Base-by-base conservation (phyloP, 1,284 basidiomycete species). In the Ustilago xerochloae region DNA sequence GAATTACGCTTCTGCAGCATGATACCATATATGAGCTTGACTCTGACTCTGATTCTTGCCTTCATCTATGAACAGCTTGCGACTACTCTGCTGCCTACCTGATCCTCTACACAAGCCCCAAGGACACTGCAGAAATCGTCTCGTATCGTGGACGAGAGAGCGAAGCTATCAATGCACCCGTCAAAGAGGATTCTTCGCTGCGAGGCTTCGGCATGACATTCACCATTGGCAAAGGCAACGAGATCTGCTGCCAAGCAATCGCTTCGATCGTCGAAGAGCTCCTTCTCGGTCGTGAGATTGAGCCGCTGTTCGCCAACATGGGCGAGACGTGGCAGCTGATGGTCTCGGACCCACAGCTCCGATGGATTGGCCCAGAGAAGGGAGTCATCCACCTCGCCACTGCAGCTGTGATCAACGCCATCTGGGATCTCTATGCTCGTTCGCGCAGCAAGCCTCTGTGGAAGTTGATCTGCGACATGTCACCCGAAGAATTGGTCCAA, bases 51-150 rank as follows among this genome's bases (percentile, higher is more conserved):
- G 47, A 38, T n/a, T 39, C 38, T 18, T 20, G 20, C 4, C 12
- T 9, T 26, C 18, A 1, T 5, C 36, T 26, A 29, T 39, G 36
- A 35, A 55, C 57, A 71, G 63, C 94, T 85, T 77, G 74, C 62
- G 93, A 97, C 86, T 97, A 97, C 86, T 94, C 92, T 1, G 92
- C 93, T 0, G 94, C 94, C 2, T 97, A 97, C 84, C 87, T 97
- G 47, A 89, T 89, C 9, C 87, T 97, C 59, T 87, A 89, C 77
- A 94, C 94, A 3, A 88, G 90, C 15, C 68, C 73, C 8, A 71
- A 68, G 54, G 67, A 64, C 28, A 26, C 38, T 22, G 59, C 63
- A 35, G 29, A 74, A 46, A 56, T 70, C 18, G 61, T 67, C n/a
- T 69, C 65, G 32, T 70, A 75, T 43, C 63, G 61, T 12, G 72